A percentile compares a stretch with the other conserved stretches of the same genome.
These are phyloP conservation scores for Cutaneotrichosporon cyanovorans DNA, from an alignment of 1,284 basidiomycete species.

Conservation along the genomic window DNA sequence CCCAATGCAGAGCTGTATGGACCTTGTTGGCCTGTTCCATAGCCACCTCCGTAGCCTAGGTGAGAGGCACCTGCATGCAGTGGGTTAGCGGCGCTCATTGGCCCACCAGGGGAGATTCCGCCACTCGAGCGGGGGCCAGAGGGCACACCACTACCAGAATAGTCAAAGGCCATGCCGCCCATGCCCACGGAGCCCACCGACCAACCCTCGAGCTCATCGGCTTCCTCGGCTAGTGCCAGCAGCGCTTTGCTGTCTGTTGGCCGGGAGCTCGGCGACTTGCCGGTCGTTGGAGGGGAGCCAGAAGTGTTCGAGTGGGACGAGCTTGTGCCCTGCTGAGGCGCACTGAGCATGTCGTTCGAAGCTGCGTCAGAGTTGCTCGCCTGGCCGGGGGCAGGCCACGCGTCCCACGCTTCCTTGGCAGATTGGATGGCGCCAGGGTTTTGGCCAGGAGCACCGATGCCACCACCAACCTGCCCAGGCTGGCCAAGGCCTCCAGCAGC, in stretches of 20 bases:
- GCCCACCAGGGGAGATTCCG: slow-evolving; percentile 2
- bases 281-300: slow-evolving; percentile 27
- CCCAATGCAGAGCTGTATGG: slow-evolving; percentile 6
- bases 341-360: slow-evolving; percentile 12
- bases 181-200: slow-evolving; percentile 31
- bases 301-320: slow-evolving; percentile 25
- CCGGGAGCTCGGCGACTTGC: slow-evolving; percentile 29
- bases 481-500: slow-evolving; percentile 4
- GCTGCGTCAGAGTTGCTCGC: slow-evolving; percentile 1
- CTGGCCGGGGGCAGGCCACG: slow-evolving; percentile 15
- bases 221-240: slow-evolving; percentile 43
- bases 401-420: slow-evolving; percentile 36
- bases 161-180: slow-evolving; percentile 20
- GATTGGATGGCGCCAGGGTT: slow-evolving; percentile 15
- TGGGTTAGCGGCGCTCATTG: background rate
- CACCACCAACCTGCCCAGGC: background rate
- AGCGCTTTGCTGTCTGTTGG: slow-evolving; percentile 43
- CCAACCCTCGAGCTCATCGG: slow-evolving; percentile 45
- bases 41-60: background rate
- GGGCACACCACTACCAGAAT: slow-evolving; percentile 2
- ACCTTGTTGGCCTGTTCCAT: slow-evolving; percentile 9
- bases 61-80: background rate
- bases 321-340: background rate
- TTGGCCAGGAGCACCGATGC: slow-evolving; percentile 4
- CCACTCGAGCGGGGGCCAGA: slow-evolving; percentile 5